Evolutionary conservation across 1,284 basidiomycete genomes (phyloP).

Genomic region (Heterobasidion parviporum): DNA sequence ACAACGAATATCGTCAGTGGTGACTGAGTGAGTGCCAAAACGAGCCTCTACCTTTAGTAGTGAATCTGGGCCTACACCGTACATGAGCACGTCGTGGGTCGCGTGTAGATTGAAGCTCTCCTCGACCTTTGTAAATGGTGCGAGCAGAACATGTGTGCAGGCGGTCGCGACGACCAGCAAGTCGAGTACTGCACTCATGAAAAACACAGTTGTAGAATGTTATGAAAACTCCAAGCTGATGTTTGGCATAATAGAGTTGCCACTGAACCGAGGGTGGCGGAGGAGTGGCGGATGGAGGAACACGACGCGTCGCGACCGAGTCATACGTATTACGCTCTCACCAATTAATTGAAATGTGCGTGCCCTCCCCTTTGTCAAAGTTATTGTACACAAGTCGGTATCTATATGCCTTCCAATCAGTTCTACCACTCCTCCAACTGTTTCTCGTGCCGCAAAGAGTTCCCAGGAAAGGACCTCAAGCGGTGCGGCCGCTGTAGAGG

Average conservation of each 20-base stretch:
- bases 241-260: no score
- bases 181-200: conserved; percentile 29
- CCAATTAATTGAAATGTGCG: no score
- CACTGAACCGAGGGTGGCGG: no score
- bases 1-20: background rate
- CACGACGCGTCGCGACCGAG: no score
- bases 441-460: background rate
- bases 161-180: conserved; percentile 45
- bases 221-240: no score
- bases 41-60: conserved; percentile 41
- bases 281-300: no score
- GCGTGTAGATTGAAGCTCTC: conserved; percentile 96
- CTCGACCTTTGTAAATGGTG: conserved; percentile 95
- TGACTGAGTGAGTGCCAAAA: background rate
- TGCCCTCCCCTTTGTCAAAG: no score
- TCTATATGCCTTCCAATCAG: no score
- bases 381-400: no score
- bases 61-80: conserved; percentile 43
- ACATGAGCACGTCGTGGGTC: conserved; percentile 79
- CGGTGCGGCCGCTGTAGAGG: background rate
- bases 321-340: no score
- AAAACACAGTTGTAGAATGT: background rate
- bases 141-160: conserved; percentile 62
- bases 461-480: background rate
- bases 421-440: background rate